Evolutionary conservation across 2,329 filamentous ascomycete species (phyloP), one percentile per base, ranked within the genome.

Genomic region (Ceratocystis huliohia): DNA sequence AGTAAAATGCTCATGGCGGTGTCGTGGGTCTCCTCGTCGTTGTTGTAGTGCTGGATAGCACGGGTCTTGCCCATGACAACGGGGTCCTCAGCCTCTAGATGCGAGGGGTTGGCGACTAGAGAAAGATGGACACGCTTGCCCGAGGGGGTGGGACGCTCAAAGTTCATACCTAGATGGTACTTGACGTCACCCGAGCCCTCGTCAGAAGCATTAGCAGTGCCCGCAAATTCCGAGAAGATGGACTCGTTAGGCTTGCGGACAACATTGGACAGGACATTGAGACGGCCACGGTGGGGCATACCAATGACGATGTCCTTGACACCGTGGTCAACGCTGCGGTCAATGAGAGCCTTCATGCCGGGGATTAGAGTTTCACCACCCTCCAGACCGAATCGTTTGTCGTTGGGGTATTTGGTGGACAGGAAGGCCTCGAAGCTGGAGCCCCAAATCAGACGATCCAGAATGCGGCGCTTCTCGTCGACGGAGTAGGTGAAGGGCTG

Each of bases 91-190:
- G 94, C 94, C 79, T 99, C 94, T 74, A 99, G 81, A 82, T 99
- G 94, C 66, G 94, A 99, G 48, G 94, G 94, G 78, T 99, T 99
- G 79, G 94, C 94, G 68, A 99, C 94, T 63, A 99, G 85, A 69
- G 94, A 99, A 65, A 99, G 86, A 80, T 99, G 94, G n/a, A 99
- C 94, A 70, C 94, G 94, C 84, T 97, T 97, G 73, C 94, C 94
- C 56, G 93, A 97, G 68, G 94, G 94, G 8, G 94, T 99, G 65
- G 94, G 94, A 70, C 94, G 91, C 81, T 99, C 94, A 72, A 99
- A 99, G 82, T 99, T 99, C 94, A 99, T 99, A 75, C 94, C 94
- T 73, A 99, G 81, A 80, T 99, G 94, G 80, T 99, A 99, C 79
- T 99, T 99, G 78, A 99, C 94, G 76, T 99, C 94, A 73, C 94